A percentile compares a stretch with the other conserved stretches of the same genome.
phyloP scores from a whole-genome alignment of 352 stramenopile genomes.

The Pythium aquatile region DNA sequence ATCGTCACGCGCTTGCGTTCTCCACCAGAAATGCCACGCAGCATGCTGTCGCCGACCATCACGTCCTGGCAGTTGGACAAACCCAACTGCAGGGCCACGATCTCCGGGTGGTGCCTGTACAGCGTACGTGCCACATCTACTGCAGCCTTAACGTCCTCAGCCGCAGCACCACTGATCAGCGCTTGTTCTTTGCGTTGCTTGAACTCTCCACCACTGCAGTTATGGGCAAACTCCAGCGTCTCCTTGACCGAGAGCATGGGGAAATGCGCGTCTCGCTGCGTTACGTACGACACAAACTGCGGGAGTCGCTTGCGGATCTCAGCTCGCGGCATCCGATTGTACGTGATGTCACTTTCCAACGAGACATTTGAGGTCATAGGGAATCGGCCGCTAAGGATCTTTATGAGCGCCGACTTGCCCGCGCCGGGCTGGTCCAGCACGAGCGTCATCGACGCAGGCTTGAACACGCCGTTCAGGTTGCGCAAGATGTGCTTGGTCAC shows the following conservation, averaged over 20 bases:
- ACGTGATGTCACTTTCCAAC: constrained; percentile 41
- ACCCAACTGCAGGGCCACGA: constrained; percentile 36
- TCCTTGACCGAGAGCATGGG: constrained; percentile 34
- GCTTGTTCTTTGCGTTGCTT: background rate
- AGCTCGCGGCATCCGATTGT: constrained; percentile 36
- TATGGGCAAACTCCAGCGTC: constrained; percentile 32
- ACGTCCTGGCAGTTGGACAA: constrained; percentile 47
- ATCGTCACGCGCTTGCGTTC: constrained; percentile 68
- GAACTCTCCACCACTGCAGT: constrained; percentile 18
- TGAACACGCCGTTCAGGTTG: constrained; percentile 37
- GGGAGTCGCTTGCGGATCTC: constrained; percentile 34
- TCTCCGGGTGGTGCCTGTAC: constrained; percentile 29
- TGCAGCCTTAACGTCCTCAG: too few relatives aligned
- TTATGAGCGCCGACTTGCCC: constrained; percentile 53
- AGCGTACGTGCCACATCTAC: constrained; percentile 15
- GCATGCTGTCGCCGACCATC: constrained; percentile 55
- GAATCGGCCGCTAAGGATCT: constrained; percentile 48
- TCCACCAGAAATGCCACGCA: constrained; percentile 57
- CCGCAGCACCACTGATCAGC: too few relatives aligned
- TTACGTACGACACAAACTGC: constrained; percentile 50
- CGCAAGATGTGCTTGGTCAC: background rate
- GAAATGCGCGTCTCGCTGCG: constrained; percentile 30
- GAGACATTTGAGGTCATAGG: constrained; percentile 36
- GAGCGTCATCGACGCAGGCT: constrained; percentile 45
- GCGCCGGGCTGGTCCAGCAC: constrained; percentile 48